These are phyloP conservation scores for Blastocystis sp. DNA, from an alignment of 352 stramenopile species.

Conservation along the genomic window DNA sequence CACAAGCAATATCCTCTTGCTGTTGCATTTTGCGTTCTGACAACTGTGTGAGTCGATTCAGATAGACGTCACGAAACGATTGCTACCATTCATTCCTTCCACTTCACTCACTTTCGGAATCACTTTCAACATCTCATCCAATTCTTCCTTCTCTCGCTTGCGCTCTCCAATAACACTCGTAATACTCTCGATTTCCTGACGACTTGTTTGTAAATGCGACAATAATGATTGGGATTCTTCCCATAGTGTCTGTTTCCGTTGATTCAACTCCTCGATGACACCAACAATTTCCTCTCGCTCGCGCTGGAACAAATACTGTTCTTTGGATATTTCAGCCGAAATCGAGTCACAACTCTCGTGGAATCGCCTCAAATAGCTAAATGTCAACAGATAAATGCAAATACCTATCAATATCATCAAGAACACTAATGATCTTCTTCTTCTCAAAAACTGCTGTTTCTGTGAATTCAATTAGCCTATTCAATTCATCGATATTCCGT, in stretches of 20 bases:
- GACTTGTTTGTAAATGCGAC: neutral
- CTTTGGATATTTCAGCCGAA: slow-evolving; percentile 20
- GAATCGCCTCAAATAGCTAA: neutral
- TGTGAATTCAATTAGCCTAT: slow-evolving; percentile 41
- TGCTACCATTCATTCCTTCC: neutral
- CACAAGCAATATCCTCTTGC: neutral
- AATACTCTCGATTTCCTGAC: slow-evolving; percentile 43
- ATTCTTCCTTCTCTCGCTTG: slow-evolving; percentile 40
- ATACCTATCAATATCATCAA: slow-evolving; percentile 41
- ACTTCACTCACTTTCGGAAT: neutral
- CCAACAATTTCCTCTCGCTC: neutral
- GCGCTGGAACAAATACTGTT: slow-evolving; percentile 33
- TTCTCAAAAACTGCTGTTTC: slow-evolving; percentile 15
- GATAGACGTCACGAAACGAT: slow-evolving; percentile 4
- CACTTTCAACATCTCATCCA: slow-evolving; percentile 3
- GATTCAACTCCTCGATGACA: slow-evolving; percentile 31
- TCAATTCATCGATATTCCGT: slow-evolving; percentile 26
- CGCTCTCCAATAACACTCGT: slow-evolving; percentile 13
- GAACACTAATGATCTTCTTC: neutral
- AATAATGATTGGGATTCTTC: slow-evolving; percentile 16
- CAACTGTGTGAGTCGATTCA: neutral
- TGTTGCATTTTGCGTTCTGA: slow-evolving; percentile 2
- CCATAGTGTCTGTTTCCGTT: slow-evolving; percentile 23
- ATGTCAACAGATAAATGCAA: neutral
- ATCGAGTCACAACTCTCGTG: neutral